These are phyloP conservation scores for Micractinium conductrix DNA, from an alignment of 139 green algal species.

Conservation along the genomic window DNA sequence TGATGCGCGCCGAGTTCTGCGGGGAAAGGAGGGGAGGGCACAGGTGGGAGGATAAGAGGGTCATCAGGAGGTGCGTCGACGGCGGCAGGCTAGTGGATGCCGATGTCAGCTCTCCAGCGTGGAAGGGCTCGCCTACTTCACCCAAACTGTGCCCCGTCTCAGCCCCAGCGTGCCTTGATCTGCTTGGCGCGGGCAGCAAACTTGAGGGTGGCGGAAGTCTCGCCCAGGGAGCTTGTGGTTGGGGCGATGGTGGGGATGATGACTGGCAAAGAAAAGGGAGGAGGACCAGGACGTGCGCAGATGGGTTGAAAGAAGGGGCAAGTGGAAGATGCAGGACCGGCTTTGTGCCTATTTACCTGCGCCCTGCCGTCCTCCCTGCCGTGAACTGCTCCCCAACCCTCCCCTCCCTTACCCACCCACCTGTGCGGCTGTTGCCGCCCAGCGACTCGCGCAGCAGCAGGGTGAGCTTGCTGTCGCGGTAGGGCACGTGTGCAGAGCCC, in stretches of 20 bases:
- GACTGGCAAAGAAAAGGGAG: constrained; percentile 23
- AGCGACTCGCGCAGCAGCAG: constrained; percentile 51
- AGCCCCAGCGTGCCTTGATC: too few relatives aligned
- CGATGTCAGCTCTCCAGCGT: too few relatives aligned
- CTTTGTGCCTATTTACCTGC: background rate
- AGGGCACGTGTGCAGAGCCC: constrained; percentile 59
- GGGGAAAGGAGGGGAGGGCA: too few relatives aligned
- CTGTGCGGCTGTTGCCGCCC: constrained; percentile 22
- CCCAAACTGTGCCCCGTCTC: too few relatives aligned
- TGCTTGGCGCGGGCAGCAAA: constrained; percentile 62
- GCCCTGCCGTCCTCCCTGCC: background rate
- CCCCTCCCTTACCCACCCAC: background rate
- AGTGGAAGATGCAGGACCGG: background rate
- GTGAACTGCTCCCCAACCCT: background rate
- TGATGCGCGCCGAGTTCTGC: constrained; percentile 58
- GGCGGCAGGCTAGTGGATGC: too few relatives aligned
- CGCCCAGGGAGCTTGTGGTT: constrained; percentile 31
- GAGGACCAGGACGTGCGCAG: background rate
- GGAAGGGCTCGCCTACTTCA: too few relatives aligned
- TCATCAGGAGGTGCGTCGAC: too few relatives aligned
- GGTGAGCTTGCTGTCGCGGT: constrained; percentile 71
- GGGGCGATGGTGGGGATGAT: constrained; percentile 70
- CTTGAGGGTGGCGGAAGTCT: constrained; percentile 62
- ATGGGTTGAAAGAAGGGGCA: too few relatives aligned
- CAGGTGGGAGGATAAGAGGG: too few relatives aligned